These are phyloP conservation scores for Gryganskiella cystojenkinii DNA, from an alignment of 192 early-diverging fungal genomes.

Conservation along the genomic window DNA sequence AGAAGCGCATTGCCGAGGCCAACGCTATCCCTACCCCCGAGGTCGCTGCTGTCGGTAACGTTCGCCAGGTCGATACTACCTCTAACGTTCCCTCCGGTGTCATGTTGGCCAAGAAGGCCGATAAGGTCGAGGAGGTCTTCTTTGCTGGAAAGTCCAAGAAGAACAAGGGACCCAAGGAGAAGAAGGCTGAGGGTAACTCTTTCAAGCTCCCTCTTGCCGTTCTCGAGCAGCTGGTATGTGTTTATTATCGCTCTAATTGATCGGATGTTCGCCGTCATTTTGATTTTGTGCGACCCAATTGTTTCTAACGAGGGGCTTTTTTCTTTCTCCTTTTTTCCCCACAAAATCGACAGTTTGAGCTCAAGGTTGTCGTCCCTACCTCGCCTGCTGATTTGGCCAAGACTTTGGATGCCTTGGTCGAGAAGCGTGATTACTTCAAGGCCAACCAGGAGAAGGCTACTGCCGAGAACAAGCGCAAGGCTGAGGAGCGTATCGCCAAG, in stretches of 20 bases:
- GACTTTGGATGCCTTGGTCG: conserved; percentile 78
- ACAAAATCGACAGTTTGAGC: conserved; percentile 21
- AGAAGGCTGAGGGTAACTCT: conserved; percentile 47
- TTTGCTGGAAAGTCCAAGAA: conserved; percentile 74
- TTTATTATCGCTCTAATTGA: background rate
- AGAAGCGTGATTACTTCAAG: conserved; percentile 76
- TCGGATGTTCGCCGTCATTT: background rate
- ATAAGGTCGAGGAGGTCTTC: conserved; percentile 85
- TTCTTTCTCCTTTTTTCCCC: too few species aligned
- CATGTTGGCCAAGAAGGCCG: conserved; percentile 80
- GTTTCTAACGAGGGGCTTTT: background rate
- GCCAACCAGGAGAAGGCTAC: conserved; percentile 83
- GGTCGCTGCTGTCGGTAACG: conserved; percentile 52
- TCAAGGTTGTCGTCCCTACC: conserved; percentile 86
- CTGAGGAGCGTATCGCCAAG: conserved; percentile 83
- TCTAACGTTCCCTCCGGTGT: conserved; percentile 79
- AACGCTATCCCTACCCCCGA: conserved; percentile 38
- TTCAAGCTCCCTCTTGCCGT: conserved; percentile 82
- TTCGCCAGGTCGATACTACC: conserved; percentile 68
- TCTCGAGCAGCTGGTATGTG: conserved; percentile 79
- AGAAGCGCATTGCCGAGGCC: conserved; percentile 54
- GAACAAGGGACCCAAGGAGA: conserved; percentile 63
- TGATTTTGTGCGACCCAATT: background rate
- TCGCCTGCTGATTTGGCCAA: conserved; percentile 72
- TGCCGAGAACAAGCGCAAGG: conserved; percentile 88